A percentile compares a stretch with the other conserved stretches of the same genome.
Conservation (phyloP, 2,329 filamentous ascomycete genomes). For the Davidsoniella australis region DNA sequence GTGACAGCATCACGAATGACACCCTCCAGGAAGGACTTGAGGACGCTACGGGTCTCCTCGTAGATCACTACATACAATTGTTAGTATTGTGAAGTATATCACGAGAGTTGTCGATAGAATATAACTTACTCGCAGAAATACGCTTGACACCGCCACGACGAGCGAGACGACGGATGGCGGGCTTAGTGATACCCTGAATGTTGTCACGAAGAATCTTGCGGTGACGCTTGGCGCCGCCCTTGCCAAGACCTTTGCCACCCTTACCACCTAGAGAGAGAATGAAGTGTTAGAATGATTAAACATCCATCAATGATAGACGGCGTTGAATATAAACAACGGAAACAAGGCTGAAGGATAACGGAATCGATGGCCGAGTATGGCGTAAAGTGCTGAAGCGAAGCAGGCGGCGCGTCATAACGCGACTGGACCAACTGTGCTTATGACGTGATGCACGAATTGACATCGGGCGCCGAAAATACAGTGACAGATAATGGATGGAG, state of each 20-base stretch:
- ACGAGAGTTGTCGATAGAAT: not conserved
- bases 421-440: not conserved
- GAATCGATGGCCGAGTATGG: not conserved
- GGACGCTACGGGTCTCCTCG: slow-evolving; percentile 60
- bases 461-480: no score
- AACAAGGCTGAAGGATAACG: no score
- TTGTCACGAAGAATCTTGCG: slow-evolving; percentile 99
- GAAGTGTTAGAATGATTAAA: slow-evolving; percentile 3
- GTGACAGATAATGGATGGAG: not conserved
- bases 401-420: slow-evolving; percentile 5
- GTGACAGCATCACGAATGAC: slow-evolving; percentile 64
- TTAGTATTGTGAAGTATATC: not conserved
- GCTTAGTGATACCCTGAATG: slow-evolving; percentile 99
- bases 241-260: slow-evolving; percentile 94
- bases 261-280: slow-evolving; percentile 45
- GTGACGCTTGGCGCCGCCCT: slow-evolving; percentile 97
- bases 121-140: slow-evolving; percentile 60
- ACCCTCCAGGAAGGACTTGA: slow-evolving; percentile 63
- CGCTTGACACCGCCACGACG: slow-evolving; percentile 99
- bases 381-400: not conserved
- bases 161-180: slow-evolving; percentile 92
- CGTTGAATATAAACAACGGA: no score
- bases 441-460: no score
- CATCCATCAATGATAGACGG: no score
- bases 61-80: slow-evolving; percentile 40